Conservation (phyloP, 208 protist genomes). For the Wallacemonas collosoma region DNA sequence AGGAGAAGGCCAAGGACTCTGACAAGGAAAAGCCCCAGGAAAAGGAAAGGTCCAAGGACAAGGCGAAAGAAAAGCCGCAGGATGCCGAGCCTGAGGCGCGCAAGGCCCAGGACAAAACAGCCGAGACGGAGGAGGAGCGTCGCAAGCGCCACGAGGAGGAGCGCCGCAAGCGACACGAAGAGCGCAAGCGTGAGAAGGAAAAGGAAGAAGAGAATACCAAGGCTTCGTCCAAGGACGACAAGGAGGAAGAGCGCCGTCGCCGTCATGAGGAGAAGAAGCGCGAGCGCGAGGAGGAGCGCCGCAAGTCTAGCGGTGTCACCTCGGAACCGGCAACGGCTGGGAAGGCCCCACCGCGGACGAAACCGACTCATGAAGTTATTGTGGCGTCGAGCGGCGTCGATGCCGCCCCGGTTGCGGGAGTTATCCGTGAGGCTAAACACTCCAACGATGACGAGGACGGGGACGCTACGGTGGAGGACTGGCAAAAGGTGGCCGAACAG, state of each 20-base stretch:
- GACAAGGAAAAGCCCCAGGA: conserved; percentile 18
- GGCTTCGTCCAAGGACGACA: conserved; percentile 19
- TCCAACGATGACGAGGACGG: conserved; percentile 18
- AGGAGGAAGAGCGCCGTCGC: conserved; percentile 28
- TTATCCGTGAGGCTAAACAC: conserved; percentile 66
- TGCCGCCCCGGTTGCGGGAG: conserved; percentile 42
- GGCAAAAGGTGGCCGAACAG: conserved; percentile 81
- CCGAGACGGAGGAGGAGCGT: conserved; percentile 59
- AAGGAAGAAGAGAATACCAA: conserved; percentile 30
- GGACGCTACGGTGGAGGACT: conserved; percentile 58
- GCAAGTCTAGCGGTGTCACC: conserved; percentile 9
- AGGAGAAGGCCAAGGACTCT: conserved; percentile 25
- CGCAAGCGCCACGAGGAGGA: conserved; percentile 64
- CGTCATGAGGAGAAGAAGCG: conserved; percentile 37
- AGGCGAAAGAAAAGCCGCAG: conserved; percentile 20
- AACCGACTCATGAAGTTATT: conserved; percentile 79
- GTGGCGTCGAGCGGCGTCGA: conserved; percentile 35
- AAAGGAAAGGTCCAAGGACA: conserved; percentile 19
- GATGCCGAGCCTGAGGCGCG: conserved; percentile 23
- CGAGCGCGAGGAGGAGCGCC: conserved; percentile 19
- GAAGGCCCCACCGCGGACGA: conserved; percentile 76
- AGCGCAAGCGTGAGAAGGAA: conserved; percentile 45
- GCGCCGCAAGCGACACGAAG: conserved; percentile 46
- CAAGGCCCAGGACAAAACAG: conserved; percentile 23
- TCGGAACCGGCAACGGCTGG: conserved; percentile 38